Conservation (phyloP, 306 rosid species). For the Ormosia semicastrata region DNA sequence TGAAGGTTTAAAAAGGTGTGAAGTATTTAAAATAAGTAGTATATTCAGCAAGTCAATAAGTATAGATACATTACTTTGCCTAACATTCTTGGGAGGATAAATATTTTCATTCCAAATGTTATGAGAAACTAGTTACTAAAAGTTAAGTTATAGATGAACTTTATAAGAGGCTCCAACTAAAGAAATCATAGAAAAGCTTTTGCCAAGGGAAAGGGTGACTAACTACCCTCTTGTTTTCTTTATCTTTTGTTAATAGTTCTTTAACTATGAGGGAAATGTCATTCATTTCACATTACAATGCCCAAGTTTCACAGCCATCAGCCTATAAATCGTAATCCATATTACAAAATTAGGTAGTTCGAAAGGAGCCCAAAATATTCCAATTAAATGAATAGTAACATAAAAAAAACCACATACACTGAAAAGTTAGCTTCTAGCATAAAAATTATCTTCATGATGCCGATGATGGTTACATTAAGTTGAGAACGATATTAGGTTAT, state of each 20-base stretch:
- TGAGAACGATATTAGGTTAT: too few species aligned
- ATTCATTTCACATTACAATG: not conserved
- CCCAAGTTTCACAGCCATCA: too few species aligned
- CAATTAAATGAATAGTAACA: not conserved
- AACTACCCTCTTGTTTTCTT: not conserved
- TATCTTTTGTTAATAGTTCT: not conserved
- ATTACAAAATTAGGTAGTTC: not conserved
- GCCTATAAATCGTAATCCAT: too few species aligned
- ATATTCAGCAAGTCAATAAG: not conserved
- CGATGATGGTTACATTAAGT: too few species aligned
- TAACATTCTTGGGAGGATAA: not conserved
- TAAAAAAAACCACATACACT: too few species aligned
- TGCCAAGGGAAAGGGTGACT: too few species aligned
- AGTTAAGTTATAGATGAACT: not conserved
- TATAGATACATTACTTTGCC: not conserved
- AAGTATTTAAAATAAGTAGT: not conserved
- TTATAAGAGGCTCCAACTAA: not conserved
- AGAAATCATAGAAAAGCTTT: not conserved
- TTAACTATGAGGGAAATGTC: not conserved
- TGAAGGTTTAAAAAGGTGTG: not conserved
- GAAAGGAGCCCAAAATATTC: not conserved
- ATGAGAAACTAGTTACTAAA: too few species aligned
- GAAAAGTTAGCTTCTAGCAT: too few species aligned
- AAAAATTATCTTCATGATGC: too few species aligned
- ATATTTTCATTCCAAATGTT: not conserved